Evolutionary conservation across 2,329 filamentous ascomycete genomes (phyloP).

Genomic region (Hypoxylon sp.): DNA sequence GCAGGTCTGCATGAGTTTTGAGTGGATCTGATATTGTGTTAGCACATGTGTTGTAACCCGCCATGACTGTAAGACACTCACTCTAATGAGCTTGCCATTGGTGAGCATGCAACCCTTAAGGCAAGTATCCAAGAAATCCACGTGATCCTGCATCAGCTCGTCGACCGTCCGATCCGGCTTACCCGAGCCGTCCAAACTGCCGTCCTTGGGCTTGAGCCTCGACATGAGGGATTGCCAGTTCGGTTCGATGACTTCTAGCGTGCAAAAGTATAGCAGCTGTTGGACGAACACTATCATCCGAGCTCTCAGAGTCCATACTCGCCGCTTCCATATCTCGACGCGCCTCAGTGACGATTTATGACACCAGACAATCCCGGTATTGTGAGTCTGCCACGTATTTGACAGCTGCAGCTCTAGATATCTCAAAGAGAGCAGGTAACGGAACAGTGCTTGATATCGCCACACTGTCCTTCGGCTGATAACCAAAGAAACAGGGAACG

Average conservation of each 20-base stretch:
- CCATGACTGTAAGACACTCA: constrained; percentile 53
- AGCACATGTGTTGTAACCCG: constrained; percentile 30
- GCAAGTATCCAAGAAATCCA: constrained; percentile 97
- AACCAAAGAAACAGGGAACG: constrained; percentile 93
- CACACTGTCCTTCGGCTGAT: constrained; percentile 97
- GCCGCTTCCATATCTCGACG: constrained; percentile 90
- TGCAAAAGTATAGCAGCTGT: constrained; percentile 96
- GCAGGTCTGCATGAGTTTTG: constrained; percentile 95
- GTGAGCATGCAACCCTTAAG: constrained; percentile 99
- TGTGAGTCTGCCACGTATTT: constrained; percentile 89
- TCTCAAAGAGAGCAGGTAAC: constrained; percentile 87
- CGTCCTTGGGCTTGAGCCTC: constrained; percentile 72
- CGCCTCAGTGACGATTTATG: constrained; percentile 76
- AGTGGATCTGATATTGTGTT: constrained; percentile 76
- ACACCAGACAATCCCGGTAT: constrained; percentile 80
- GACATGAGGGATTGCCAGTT: constrained; percentile 96
- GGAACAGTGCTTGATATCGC: constrained; percentile 94
- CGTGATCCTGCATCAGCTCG: constrained; percentile 98
- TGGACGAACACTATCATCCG: constrained; percentile 98
- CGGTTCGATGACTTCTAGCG: constrained; percentile 94
- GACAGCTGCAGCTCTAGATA: constrained; percentile 89
- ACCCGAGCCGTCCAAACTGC: constrained; percentile 51
- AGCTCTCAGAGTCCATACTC: constrained; percentile 88
- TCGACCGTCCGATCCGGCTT: constrained; percentile 78
- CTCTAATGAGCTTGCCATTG: constrained; percentile 90